Base-by-base conservation (phyloP, 1,284 basidiomycete species). In the Uromyces viciae-fabae region DNA sequence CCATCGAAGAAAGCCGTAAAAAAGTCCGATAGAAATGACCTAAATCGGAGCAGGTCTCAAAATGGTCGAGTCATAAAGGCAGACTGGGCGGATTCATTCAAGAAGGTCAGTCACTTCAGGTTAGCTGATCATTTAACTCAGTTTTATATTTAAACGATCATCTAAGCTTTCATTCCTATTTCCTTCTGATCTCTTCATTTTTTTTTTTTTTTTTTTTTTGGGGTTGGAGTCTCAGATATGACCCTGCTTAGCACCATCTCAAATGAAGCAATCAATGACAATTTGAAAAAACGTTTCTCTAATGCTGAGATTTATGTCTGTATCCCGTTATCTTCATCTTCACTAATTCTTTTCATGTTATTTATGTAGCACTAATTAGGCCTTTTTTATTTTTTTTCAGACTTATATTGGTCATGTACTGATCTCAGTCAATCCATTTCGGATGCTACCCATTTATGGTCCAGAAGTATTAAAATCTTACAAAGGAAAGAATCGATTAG, bases 341-440 rank as follows among this genome's bases (percentile, higher is more conserved):
- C 31, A 36, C 33, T 22, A 40, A 25, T 22, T 15, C 36, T 36
- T 36, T 19, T 19, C 11, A 38, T n/a, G 14, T 38, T 36, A 1
- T 3, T 14, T 49, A 28, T 36, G 14, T 42, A 68, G 25, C 40
- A 11, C 9, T 38, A 43, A 40, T 15, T 22, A 56, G 14, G 11
- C n/a, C 11, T 25, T 52, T 74, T 33, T 17, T 4, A 36, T 3
- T 58, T 46, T 72, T 58, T 73, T 0, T 17, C 81, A 89, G 88
- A 99, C 97, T 8, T 99, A 99, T 87, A 99, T 99, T 86, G 97
- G 97, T 52, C 90, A 93, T 84, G 97, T 99, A 62, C 88, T 99
- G 83, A 97, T 99, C 85, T 99, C 97, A 36, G 96, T 99, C 84
- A 99, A 99, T 87, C 97, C 96, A 0, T 99, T 99, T 88, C 89